Evolutionary conservation across 805 yeast genomes (phyloP).

Genomic region (Saccharomycopsis amapae): DNA sequence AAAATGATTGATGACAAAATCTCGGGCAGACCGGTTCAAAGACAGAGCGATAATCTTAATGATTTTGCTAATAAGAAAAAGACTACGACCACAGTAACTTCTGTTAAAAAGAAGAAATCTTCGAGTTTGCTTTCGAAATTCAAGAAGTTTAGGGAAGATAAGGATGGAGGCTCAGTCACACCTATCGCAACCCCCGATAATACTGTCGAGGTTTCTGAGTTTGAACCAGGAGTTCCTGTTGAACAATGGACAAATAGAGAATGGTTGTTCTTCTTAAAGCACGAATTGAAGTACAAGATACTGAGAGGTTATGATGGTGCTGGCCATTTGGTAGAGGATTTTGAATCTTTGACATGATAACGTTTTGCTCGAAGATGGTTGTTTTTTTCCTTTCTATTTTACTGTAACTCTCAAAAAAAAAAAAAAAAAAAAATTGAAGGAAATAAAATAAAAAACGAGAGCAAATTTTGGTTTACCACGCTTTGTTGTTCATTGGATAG

Average conservation of each 20-base stretch:
- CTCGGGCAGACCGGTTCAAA: conserved; percentile 6
- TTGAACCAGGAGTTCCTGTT: conserved; percentile 3
- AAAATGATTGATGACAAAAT: conserved; percentile 19
- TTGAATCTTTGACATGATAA: too few relatives aligned
- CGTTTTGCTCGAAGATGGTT: too few relatives aligned
- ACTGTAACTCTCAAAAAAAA: too few relatives aligned
- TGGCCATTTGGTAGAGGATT: conserved; percentile 18
- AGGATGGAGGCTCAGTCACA: not conserved
- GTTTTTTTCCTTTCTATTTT: too few relatives aligned
- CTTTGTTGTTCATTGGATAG: too few relatives aligned
- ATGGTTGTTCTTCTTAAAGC: conserved; percentile 19
- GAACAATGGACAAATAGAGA: conserved; percentile 21
- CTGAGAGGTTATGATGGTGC: conserved; percentile 17
- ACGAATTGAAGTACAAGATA: conserved; percentile 17
- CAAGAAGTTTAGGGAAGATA: conserved; percentile 14
- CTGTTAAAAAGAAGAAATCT: conserved; percentile 10
- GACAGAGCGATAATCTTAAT: conserved; percentile 3
- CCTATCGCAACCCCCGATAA: not conserved
- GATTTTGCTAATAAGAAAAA: not conserved
- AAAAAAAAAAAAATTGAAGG: too few relatives aligned
- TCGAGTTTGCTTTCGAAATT: conserved; percentile 7
- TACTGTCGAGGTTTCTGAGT: conserved; percentile 9
- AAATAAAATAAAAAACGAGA: too few relatives aligned
- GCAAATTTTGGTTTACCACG: too few relatives aligned
- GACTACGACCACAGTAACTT: not conserved